A percentile compares a stretch with the other conserved stretches of the same genome.
These are phyloP conservation scores for Leucocoprinus leucothites DNA, from an alignment of 768 basidiomycete genomes.

Conservation along the genomic window DNA sequence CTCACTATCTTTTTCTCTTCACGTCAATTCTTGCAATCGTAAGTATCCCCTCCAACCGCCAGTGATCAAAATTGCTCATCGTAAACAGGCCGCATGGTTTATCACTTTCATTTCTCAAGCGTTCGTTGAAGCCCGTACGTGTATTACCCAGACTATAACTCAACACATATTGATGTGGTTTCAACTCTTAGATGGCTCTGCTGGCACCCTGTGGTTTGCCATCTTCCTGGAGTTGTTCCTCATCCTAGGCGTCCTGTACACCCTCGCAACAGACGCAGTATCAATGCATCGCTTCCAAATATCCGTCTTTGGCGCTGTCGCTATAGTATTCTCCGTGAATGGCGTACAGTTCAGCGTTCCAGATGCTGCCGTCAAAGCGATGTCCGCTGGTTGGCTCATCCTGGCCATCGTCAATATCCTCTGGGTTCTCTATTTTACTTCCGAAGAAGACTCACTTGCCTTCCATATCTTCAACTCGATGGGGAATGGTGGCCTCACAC, in stretches of 20 bases:
- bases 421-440: conserved; percentile 97
- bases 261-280: conserved; percentile 85
- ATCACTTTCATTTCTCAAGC: conserved; percentile 76
- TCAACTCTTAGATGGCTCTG: conserved; percentile 35
- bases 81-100: conserved; percentile 64
- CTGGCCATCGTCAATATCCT: conserved; percentile 88
- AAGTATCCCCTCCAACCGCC: conserved; percentile 31
- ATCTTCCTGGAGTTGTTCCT: conserved; percentile 76
- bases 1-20: conserved; percentile 89
- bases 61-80: conserved; percentile 10
- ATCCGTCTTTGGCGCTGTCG: conserved; percentile 81
- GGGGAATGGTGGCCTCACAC: conserved; percentile 80
- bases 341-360: conserved; percentile 37
- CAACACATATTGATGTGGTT: not conserved
- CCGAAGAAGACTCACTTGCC: conserved; percentile 87
- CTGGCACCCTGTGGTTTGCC: conserved; percentile 78
- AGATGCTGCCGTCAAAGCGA: conserved; percentile 67
- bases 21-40: conserved; percentile 82
- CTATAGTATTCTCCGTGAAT: conserved; percentile 82
- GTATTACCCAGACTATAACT: not conserved
- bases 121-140: conserved; percentile 53
- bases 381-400: conserved; percentile 94
- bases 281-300: conserved; percentile 93
- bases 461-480: conserved; percentile 86
- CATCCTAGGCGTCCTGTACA: conserved; percentile 68